A percentile compares a stretch with the other conserved stretches of the same genome.
Conservation (phyloP, 2,329 filamentous ascomycete genomes). For the Trichophyton schoenleinii region DNA sequence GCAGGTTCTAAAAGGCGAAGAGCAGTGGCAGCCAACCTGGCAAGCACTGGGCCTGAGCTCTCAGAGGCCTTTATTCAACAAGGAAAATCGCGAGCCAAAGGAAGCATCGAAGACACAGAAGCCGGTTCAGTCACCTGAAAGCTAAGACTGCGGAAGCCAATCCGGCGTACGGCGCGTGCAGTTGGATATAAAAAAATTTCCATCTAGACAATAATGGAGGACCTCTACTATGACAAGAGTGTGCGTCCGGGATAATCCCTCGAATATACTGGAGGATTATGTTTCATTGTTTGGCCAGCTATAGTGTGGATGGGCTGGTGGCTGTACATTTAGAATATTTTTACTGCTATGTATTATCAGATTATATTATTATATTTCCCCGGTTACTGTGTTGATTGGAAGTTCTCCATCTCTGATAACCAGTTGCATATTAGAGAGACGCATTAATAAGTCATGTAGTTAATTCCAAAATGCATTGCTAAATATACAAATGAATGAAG, state of each 20-base stretch:
- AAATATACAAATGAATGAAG: slow-evolving; percentile 1
- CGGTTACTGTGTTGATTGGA: background rate
- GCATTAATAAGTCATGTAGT: background rate
- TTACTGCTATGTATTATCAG: slow-evolving; percentile 3
- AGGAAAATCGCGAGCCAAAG: background rate
- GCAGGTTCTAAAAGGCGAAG: slow-evolving; percentile 47
- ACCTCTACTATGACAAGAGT: background rate
- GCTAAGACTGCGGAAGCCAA: background rate
- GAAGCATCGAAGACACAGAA: background rate
- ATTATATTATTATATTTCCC: background rate
- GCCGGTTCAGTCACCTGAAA: background rate
- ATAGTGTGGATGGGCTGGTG: background rate
- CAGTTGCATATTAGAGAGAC: background rate
- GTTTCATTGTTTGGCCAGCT: background rate
- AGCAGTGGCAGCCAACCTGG: slow-evolving; percentile 47
- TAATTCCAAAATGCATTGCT: slow-evolving; percentile 2
- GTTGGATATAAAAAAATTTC: background rate
- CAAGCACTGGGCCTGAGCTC: slow-evolving; percentile 31
- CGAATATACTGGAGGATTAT: background rate
- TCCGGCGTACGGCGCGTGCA: background rate
- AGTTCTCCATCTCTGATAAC: background rate
- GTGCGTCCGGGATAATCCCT: too few species aligned
- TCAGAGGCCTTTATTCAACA: slow-evolving; percentile 18
- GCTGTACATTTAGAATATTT: background rate
- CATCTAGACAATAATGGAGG: background rate